A percentile compares a stretch with the other conserved stretches of the same genome.
phyloP scores from a whole-genome alignment of 2,329 filamentous ascomycete species.

The Xylariales sp. region DNA sequence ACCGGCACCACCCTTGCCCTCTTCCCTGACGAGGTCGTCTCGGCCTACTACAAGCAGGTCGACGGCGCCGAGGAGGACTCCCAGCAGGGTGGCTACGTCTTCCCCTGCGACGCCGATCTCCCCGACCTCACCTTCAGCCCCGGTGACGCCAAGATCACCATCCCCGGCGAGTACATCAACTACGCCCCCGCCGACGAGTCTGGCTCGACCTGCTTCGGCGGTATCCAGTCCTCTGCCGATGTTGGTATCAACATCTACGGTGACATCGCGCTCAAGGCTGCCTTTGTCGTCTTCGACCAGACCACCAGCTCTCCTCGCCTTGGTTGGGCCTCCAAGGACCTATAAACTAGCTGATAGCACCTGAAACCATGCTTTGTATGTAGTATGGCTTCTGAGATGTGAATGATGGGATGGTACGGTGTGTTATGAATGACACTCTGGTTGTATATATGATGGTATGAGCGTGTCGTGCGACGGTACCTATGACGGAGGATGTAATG shows the following conservation, averaged over 20 bases:
- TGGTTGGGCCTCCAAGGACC: conserved; percentile 56
- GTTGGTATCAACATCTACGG: conserved; percentile 68
- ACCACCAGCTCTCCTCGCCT: conserved; percentile 53
- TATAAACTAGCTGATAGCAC: conserved; percentile 21
- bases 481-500: conserved; percentile 16
- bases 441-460: conserved; percentile 27
- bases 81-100: conserved; percentile 61
- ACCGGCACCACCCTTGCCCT: conserved; percentile 68
- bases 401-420: conserved; percentile 13
- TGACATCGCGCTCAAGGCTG: conserved; percentile 74
- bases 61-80: conserved; percentile 54
- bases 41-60: conserved; percentile 64
- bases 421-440: background rate
- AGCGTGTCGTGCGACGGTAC: conserved; percentile 19
- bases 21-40: conserved; percentile 56
- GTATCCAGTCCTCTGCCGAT: conserved; percentile 63
- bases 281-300: conserved; percentile 71
- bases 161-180: conserved; percentile 62
- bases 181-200: conserved; percentile 60
- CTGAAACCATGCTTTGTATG: too few relatives aligned
- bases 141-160: conserved; percentile 58
- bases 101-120: conserved; percentile 60
- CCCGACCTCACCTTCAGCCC: conserved; percentile 64
- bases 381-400: background rate
- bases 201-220: conserved; percentile 68